Evolutionary conservation across 192 early-diverging fungal genomes (phyloP), one percentile per base, ranked within the genome.

Genomic region (Pecoramyces ruminantium): DNA sequence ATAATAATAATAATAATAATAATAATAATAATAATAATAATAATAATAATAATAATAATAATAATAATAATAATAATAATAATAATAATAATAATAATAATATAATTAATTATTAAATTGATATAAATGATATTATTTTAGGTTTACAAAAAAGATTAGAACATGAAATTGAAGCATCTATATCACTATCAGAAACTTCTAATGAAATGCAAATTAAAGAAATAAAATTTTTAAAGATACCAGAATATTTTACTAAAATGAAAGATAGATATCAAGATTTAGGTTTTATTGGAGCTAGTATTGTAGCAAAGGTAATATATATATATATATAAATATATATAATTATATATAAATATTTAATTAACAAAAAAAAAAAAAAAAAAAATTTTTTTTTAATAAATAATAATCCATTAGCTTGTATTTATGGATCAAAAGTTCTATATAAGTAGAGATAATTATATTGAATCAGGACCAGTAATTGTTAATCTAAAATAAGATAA

Each of bases 171-270:
- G 84, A 81, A 29, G 82, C 85, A 1, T 89, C 90, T 8, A 86
- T 97, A 78, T 85, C 94, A 3, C 85, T 91, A 4, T 95, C 94
- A 38, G 96, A 97, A 38, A 95, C 94, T 29, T 88, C 92, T 78
- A 92, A 93, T 78, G 94, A 96, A 80, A 92, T 91, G 79, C 97
- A 99, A 82, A 85, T 91, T 17, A 94, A 93, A 77, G 92, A 95
- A 81, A 84, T 94, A 77, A 93, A 90, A 86, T 97, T 94, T 83
- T 84, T 88, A 67, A 88, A 89, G 79, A 83, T 97, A 29, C 96
- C 96, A 1, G 97, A 97, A 67, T 97, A 96, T 86, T 95, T 97
- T 84, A 86, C 91, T 15, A 88, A 87, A 21, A 30, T 30, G 80
- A 80, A 29, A 77, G 88, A 89, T 40, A 84, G 88, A 39, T 88